A percentile compares a stretch with the other conserved stretches of the same genome.
Conservation (phyloP, 2,329 filamentous ascomycete genomes). For the Berkeleyomyces basicola region DNA sequence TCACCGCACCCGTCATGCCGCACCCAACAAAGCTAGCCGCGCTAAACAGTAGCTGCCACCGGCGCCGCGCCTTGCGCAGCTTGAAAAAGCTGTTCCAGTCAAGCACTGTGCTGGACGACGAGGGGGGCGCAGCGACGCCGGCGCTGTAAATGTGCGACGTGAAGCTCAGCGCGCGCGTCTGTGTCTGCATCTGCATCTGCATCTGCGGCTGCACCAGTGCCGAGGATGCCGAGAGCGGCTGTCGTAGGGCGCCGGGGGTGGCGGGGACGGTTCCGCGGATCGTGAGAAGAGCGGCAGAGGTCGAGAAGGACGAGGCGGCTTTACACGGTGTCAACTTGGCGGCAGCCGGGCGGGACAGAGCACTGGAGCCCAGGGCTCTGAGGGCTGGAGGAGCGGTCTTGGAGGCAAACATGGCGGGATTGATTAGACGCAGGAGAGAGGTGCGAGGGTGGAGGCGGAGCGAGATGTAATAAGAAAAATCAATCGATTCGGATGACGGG, state of each 20-base stretch:
- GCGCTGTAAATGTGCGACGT: conserved; percentile 10
- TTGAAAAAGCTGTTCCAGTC: conserved; percentile 90
- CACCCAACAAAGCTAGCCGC: conserved; percentile 45
- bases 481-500: not conserved
- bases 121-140: conserved; percentile 8
- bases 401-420: conserved; percentile 4
- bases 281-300: not conserved
- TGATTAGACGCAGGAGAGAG: too few relatives aligned
- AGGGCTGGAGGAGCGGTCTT: conserved; percentile 1
- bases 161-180: conserved; percentile 9
- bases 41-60: conserved; percentile 68
- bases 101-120: conserved; percentile 27
- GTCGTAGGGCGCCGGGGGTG: not conserved
- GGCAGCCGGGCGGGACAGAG: not conserved
- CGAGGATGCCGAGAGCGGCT: not conserved
- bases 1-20: conserved; percentile 44
- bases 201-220: not conserved
- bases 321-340: not conserved
- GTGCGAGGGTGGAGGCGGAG: not conserved
- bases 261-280: not conserved
- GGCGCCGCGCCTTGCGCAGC: conserved; percentile 69
- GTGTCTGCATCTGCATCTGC: not conserved
- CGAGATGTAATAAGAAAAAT: not conserved
- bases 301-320: conserved; percentile 1
- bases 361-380: not conserved